Conservation (phyloP, 164 flowering plant genomes). For the Aristolochia californica region DNA sequence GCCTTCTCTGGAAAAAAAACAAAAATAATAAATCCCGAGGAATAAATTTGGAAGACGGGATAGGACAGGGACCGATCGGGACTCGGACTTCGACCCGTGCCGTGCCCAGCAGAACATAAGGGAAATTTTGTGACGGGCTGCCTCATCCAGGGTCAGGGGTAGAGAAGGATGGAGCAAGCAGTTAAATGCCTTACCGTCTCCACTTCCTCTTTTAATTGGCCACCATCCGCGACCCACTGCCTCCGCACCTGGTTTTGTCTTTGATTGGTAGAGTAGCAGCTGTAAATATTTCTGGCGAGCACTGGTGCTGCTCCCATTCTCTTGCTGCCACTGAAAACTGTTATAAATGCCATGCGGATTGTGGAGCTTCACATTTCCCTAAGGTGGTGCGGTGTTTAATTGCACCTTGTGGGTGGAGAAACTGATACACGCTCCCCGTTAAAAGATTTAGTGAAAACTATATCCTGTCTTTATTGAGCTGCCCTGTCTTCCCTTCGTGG, state of each 20-base stretch:
- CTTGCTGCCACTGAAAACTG: background rate
- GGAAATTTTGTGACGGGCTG: too few species aligned
- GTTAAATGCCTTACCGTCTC: too few species aligned
- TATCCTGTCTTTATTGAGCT: background rate
- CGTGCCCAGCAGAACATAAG: too few species aligned
- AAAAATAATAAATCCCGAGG: too few species aligned
- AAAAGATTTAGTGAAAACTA: background rate
- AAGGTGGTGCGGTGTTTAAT: background rate
- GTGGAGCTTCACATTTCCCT: background rate
- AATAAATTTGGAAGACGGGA: too few species aligned
- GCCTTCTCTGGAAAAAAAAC: too few species aligned
- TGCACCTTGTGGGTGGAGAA: background rate
- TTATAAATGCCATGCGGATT: background rate
- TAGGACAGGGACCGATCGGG: too few species aligned
- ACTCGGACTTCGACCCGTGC: too few species aligned
- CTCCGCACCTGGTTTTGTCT: conserved; percentile 9
- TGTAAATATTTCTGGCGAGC: background rate
- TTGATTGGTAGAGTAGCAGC: background rate
- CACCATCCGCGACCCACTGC: conserved; percentile 6
- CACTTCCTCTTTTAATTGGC: too few species aligned
- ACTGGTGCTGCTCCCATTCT: background rate
- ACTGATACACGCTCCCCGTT: background rate
- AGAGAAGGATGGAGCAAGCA: too few species aligned
- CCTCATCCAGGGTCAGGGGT: too few species aligned
- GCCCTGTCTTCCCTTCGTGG: too few species aligned